Evolutionary conservation across 2,329 filamentous ascomycete genomes (phyloP).

Genomic region (Tolypocladium album): DNA sequence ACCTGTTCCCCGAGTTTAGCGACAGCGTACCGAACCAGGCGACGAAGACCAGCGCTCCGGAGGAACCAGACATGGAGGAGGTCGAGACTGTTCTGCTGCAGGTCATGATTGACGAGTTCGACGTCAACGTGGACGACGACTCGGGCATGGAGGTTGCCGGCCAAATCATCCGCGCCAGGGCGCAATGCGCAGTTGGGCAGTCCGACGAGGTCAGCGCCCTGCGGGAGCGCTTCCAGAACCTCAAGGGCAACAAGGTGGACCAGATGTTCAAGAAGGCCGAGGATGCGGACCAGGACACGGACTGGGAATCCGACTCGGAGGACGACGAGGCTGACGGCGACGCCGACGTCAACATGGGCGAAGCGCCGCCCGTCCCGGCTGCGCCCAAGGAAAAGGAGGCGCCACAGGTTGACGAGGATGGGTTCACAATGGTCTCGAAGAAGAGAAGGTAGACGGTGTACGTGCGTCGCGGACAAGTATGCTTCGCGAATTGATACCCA

Average conservation of each 20-base stretch:
- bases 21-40: slow-evolving; percentile 18
- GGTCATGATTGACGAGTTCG: slow-evolving; percentile 93
- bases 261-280: slow-evolving; percentile 44
- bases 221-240: slow-evolving; percentile 51
- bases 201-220: slow-evolving; percentile 55
- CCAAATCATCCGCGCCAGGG: slow-evolving; percentile 58
- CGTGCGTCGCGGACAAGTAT: neutral
- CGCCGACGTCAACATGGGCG: slow-evolving; percentile 55
- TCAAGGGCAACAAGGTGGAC: slow-evolving; percentile 47
- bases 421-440: slow-evolving; percentile 64
- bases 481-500: slow-evolving; percentile 13
- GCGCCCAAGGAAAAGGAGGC: slow-evolving; percentile 50
- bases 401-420: slow-evolving; percentile 70
- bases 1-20: slow-evolving; percentile 64
- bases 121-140: slow-evolving; percentile 85
- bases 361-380: slow-evolving; percentile 52
- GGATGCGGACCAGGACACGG: slow-evolving; percentile 45
- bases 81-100: slow-evolving; percentile 78
- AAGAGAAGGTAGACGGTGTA: slow-evolving; percentile 45
- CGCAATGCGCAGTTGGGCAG: slow-evolving; percentile 53
- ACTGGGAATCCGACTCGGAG: slow-evolving; percentile 49
- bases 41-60: slow-evolving; percentile 14
- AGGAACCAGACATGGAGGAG: slow-evolving; percentile 61
- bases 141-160: slow-evolving; percentile 64
- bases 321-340: slow-evolving; percentile 47